Evolutionary conservation across 352 stramenopile species (phyloP), one percentile per base, ranked within the genome.

Genomic region (Globisporangium spiculum): DNA sequence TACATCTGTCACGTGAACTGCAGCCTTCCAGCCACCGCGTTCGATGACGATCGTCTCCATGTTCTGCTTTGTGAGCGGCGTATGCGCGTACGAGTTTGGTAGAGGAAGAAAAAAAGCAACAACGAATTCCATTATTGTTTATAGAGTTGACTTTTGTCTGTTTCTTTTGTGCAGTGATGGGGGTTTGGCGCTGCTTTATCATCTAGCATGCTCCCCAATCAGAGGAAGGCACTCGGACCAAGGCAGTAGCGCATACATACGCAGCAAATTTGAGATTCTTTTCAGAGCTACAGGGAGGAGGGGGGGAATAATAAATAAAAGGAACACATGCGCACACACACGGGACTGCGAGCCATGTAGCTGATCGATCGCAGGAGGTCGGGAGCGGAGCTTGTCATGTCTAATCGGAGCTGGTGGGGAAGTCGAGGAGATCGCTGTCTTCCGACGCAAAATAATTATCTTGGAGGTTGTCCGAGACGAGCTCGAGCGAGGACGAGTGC

Each of bases 391-490:
- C 5, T 44, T 2, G 74, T 38, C 12, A 3, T 4, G 27, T 36
- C 46, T 67, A 73, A 54, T 63, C 62, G 30, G 63, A 65, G 8
- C 64, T 57, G 34, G 66, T 64, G 41, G 79, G 73, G 66, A 93
- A 93, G 73, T 93, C 73, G 57, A 93, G 77, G 16, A 91, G 72
- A 59, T 86, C 78, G 64, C 74, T 83, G 63, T 93, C 85, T 72
- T 90, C 83, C 52, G 81, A 77, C 9, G 80, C 79, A 34, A 91
- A 90, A 67, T 81, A 84, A 63, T 76, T 78, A 62, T 93, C 85
- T 63, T 93, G 85, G 34, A 93, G 66, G 48, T 89, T 90, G 80
- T 93, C 85, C 18, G 83, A 90, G 65, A 93, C 74, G 41, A 93
- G 77, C 63, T 89, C 80, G 12, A 93, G 80, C 69, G 79, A 81